Evolutionary conservation across 306 rosid genomes (phyloP), one percentile per base, ranked within the genome.

Genomic region (Rosa lucieae): DNA sequence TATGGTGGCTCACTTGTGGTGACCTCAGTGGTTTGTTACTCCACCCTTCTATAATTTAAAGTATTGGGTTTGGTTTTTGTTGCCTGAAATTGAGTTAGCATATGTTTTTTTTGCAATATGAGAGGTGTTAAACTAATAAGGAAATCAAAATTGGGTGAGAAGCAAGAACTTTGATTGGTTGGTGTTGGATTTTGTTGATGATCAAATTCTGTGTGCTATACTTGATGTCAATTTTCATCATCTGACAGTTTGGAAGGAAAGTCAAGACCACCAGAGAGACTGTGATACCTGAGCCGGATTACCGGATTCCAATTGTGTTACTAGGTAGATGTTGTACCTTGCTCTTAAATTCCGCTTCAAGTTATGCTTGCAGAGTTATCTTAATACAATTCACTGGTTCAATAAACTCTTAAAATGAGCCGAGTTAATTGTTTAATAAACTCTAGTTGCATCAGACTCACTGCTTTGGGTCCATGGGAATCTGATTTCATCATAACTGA

Each of bases 281-380:
- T 10, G 98, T 92, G 81, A 78, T 95, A 77, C 98, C 99, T 3
- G 92, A 92, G 76, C 94, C 98, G 37, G 99, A 95, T 87, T 95
- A 95, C 72, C 81, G 99, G 73, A 89, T 95, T 89, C 96, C 99
- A 5, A 69, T 92, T 76, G 98, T 92, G 62, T 87, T 95, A 67
- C 93, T 95, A 3, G 99, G 99, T 95, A 49, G 59, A 84, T 85
- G 77, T 80, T 73, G 46, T 44, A 80, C 79, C 14, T 32, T 35
- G 15, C 70, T 66, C 39, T 44, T 51, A 37, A 51, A 14, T 37
- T 48, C 32, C 42, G 14, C 1, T 46, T n/a, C 21, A 21, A 70
- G 59, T 70, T 46, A 5, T 13, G 42, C 8, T 18, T 70, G 21
- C 74, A 6, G 21, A 13, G 29, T 48, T 47, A n/a, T 56, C 14